These are phyloP conservation scores for Eutrema heterophyllum DNA, from an alignment of 345 rosid genomes.

Conservation along the genomic window DNA sequence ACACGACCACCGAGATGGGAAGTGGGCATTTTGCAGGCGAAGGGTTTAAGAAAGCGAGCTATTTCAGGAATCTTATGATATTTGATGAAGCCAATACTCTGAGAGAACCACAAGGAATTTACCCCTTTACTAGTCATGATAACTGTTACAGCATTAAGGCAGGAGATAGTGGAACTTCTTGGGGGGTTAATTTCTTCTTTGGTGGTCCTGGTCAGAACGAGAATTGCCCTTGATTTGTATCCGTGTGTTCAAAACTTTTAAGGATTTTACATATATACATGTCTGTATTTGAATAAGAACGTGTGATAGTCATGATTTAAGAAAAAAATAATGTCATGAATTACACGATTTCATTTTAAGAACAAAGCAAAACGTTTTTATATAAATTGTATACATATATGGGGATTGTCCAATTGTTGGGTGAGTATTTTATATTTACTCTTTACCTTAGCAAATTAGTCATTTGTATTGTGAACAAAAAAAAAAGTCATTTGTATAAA, in stretches of 20 bases:
- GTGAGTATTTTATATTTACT: no score
- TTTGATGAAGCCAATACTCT: constrained; percentile 55
- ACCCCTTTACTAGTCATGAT: constrained; percentile 33
- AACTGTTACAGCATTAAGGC: constrained; percentile 48
- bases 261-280: background rate
- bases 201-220: constrained; percentile 63
- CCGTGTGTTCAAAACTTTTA: background rate
- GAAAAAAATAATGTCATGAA: no score
- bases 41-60: constrained; percentile 54
- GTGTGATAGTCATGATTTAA: background rate
- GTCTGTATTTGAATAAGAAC: constrained; percentile 6
- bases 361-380: no score
- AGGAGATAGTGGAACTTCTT: constrained; percentile 33
- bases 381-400: no score
- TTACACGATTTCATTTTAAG: no score
- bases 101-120: constrained; percentile 36
- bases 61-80: constrained; percentile 44
- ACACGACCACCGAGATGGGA: constrained; percentile 67
- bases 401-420: no score
- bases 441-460: no score
- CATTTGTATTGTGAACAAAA: no score
- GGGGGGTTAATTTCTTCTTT: constrained; percentile 49
- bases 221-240: constrained; percentile 38
- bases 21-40: constrained; percentile 55
- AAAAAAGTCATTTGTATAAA: no score